These are phyloP conservation scores for Ceriops zippeliana DNA, from an alignment of 345 rosid species.

Conservation along the genomic window DNA sequence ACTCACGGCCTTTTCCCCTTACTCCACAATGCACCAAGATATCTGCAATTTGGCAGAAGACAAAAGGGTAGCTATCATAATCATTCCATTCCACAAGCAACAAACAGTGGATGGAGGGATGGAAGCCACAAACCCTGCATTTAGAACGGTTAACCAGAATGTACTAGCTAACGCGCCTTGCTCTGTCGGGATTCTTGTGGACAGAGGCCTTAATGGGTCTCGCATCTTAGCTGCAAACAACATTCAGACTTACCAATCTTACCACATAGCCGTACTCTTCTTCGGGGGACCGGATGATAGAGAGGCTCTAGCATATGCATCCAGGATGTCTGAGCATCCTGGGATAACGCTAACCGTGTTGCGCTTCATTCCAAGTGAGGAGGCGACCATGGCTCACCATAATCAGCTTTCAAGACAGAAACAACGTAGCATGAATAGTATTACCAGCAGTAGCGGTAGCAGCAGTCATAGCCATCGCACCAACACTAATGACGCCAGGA, in stretches of 20 bases:
- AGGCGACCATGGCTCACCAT: conserved; percentile 13
- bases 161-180: conserved; percentile 70
- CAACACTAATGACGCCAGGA: conserved; percentile 3
- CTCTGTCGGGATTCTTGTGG: conserved; percentile 83
- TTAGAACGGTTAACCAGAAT: conserved; percentile 73
- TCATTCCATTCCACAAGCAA: conserved; percentile 91
- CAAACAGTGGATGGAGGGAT: conserved; percentile 92
- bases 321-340: conserved; percentile 80
- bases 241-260: conserved; percentile 41
- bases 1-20: conserved; percentile 85
- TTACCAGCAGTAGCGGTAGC: no score
- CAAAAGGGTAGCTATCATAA: conserved; percentile 64
- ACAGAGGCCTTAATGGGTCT: conserved; percentile 69
- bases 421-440: no score
- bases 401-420: no score
- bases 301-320: conserved; percentile 75
- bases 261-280: conserved; percentile 64
- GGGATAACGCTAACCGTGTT: conserved; percentile 56
- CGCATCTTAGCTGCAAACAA: conserved; percentile 32
- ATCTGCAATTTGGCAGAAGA: conserved; percentile 85
- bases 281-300: conserved; percentile 91
- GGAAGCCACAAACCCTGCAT: conserved; percentile 91
- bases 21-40: conserved; percentile 94
- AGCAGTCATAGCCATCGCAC: no score
- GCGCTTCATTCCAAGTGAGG: conserved; percentile 51